phyloP scores from a whole-genome alignment of 2,329 filamentous ascomycete genomes.

The Clarireedia homoeocarpa region DNA sequence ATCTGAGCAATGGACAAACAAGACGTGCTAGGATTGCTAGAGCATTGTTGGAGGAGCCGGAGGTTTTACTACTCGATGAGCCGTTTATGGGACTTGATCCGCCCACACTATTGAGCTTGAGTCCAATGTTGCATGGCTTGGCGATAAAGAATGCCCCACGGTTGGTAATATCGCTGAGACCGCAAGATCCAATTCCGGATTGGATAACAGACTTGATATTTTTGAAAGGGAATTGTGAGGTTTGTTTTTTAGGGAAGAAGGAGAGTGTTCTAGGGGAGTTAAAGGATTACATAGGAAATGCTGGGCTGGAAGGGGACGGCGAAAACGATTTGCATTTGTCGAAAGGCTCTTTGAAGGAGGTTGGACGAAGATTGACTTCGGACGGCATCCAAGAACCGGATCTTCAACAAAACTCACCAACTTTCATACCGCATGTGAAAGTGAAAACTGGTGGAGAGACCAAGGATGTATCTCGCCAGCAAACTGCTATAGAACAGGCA shows the following conservation, averaged over 20 bases:
- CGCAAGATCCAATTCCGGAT: slow-evolving; percentile 78
- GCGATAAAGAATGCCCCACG: slow-evolving; percentile 60
- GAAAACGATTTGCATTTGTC: slow-evolving; percentile 14
- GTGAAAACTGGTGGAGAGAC: no score
- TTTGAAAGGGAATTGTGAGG: slow-evolving; percentile 57
- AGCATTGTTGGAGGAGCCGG: slow-evolving; percentile 69
- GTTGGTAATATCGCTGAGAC: slow-evolving; percentile 68
- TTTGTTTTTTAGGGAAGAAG: slow-evolving; percentile 59
- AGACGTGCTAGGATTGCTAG: slow-evolving; percentile 81
- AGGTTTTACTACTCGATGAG: slow-evolving; percentile 81
- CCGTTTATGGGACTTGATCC: slow-evolving; percentile 96
- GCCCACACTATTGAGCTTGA: slow-evolving; percentile 65
- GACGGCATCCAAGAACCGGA: slow-evolving; percentile 20
- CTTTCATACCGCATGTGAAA: no score
- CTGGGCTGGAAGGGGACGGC: slow-evolving; percentile 6
- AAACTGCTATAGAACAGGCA: background rate
- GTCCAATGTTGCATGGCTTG: slow-evolving; percentile 59
- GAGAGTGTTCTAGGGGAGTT: slow-evolving; percentile 50
- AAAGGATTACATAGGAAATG: slow-evolving; percentile 38
- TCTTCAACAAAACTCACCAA: background rate
- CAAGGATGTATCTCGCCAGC: background rate
- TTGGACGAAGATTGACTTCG: slow-evolving; percentile 24
- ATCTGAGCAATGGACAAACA: slow-evolving; percentile 90
- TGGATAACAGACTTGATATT: slow-evolving; percentile 86
- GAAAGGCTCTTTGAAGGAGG: slow-evolving; percentile 21